Evolutionary conservation across 257 asterid genomes (phyloP).

Genomic region (Solanum megistacrolobum): DNA sequence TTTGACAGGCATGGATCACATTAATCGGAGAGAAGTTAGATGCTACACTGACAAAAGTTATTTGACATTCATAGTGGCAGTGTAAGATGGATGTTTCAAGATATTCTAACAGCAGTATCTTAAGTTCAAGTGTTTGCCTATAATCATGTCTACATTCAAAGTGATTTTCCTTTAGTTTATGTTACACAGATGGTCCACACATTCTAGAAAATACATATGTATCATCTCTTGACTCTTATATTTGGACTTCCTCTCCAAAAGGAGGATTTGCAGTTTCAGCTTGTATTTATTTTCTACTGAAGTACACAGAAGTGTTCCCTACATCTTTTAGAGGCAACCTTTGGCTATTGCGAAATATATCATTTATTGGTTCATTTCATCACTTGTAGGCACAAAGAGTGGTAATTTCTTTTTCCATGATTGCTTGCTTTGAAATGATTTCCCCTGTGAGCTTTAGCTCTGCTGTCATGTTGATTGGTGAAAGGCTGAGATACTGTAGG

Average conservation of each 20-base stretch:
- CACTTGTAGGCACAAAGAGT: neutral
- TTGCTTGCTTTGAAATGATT: neutral
- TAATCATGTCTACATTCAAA: neutral
- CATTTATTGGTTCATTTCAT: neutral
- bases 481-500: neutral
- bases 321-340: neutral
- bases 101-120: neutral
- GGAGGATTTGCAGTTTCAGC: neutral
- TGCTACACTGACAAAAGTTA: slow-evolving; percentile 53
- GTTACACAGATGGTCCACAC: neutral
- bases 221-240: neutral
- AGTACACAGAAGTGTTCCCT: neutral
- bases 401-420: neutral
- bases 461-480: neutral
- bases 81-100: neutral
- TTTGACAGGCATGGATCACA: slow-evolving; percentile 78
- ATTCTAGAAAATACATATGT: neutral
- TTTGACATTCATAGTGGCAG: slow-evolving; percentile 5
- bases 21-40: slow-evolving; percentile 79
- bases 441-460: neutral
- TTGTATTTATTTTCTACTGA: neutral
- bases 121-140: neutral
- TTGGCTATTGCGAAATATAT: neutral
- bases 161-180: neutral
- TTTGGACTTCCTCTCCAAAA: neutral